Base-by-base conservation (phyloP, 106 monocot genomes). In the Dioscorea dumetorum region DNA sequence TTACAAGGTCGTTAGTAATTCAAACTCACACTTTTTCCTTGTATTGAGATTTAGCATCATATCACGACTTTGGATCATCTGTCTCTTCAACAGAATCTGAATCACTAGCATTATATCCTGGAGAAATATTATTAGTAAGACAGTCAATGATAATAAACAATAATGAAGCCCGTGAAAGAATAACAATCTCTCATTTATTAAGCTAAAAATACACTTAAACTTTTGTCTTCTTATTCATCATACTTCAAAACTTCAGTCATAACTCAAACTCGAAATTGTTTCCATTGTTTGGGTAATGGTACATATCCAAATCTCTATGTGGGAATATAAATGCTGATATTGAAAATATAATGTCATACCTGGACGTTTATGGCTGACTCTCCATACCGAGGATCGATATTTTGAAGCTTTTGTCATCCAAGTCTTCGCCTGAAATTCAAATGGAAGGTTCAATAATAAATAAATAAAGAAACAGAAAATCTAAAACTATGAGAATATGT, bases 51-150 rank as follows among this genome's bases (percentile, higher is more conserved):
- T 15, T 15, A 5, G 19, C 5, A 54, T 54, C 18, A 13, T 5
- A 54, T 54, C 15, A 54, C 15, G 15, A 8, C 54, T 54, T 16
- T 54, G 15, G 54, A 16, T 19, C 54, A 18, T 54, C 71, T 51
- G 77, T 73, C 15, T 24, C 77, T n/a, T 86, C 93, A 69, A 84
- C 89, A 77, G 89, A 82, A 67, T 93, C 93, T 3, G 93, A 93
- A 62, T 93, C 93, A 69, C 93, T 93, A 49, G 89, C 93, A 81
- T 93, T 93, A 67, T 89, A 93, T 24, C 93, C 93, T 93, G 62
- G 57, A 81, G 66, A 58, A 70, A 65, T 0, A 59, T 8, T 19
- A 23, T 22, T 22, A 23, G 12, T 21, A 20, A 21, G n/a, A 23
- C 23, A 12, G 12, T 2, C 2, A 22, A 4, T 3, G 59, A 22